These are phyloP conservation scores for Actinidia arguta DNA, from an alignment of 179 eudicot genomes.

Conservation along the genomic window DNA sequence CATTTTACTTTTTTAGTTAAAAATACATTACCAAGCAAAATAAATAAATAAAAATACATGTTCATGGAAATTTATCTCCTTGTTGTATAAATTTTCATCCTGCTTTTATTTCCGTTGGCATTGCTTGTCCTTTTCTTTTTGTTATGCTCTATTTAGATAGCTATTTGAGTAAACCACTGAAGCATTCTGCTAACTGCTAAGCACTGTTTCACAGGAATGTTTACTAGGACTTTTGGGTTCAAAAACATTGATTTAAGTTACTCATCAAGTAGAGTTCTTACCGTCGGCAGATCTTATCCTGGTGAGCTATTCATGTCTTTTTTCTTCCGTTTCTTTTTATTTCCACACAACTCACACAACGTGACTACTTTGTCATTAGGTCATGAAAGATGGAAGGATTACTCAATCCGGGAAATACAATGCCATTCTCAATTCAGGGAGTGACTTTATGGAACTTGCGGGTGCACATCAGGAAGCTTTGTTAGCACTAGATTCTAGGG, in stretches of 20 bases:
- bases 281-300: slow-evolving; percentile 84
- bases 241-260: slow-evolving; percentile 85
- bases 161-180: not conserved
- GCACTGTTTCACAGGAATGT: slow-evolving; percentile 62
- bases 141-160: not conserved
- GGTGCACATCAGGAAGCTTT: slow-evolving; percentile 88
- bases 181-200: not conserved
- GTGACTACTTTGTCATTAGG: slow-evolving; percentile 39
- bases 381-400: slow-evolving; percentile 86
- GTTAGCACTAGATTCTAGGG: slow-evolving; percentile 54
- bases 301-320: slow-evolving; percentile 50
- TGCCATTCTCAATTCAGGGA: slow-evolving; percentile 72
- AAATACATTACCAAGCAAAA: too few species aligned
- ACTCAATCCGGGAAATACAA: slow-evolving; percentile 82
- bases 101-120: slow-evolving; percentile 76
- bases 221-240: slow-evolving; percentile 64
- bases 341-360: not conserved
- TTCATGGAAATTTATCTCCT: too few species aligned
- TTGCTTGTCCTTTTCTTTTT: slow-evolving; percentile 13
- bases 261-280: slow-evolving; percentile 93
- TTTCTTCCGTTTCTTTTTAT: not conserved
- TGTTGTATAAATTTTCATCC: slow-evolving; percentile 24
- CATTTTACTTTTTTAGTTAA: too few species aligned
- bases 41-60: too few species aligned
- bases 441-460: slow-evolving; percentile 88